Conservation (phyloP, 2,329 filamentous ascomycete genomes). For the Fusarium austroafricanum region DNA sequence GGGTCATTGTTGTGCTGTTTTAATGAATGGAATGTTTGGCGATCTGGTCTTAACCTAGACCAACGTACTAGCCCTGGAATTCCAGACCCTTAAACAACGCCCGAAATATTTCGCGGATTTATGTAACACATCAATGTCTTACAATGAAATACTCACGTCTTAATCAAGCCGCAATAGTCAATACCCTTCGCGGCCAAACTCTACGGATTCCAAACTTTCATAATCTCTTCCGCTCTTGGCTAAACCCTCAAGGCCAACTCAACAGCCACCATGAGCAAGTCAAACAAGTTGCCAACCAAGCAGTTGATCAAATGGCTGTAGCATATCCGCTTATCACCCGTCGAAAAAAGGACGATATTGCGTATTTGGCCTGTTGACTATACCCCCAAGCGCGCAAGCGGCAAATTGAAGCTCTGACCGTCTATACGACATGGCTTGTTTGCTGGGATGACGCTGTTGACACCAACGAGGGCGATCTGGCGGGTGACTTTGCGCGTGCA, state of each 20-base stretch:
- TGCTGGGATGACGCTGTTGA: slow-evolving; percentile 52
- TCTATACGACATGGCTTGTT: slow-evolving; percentile 48
- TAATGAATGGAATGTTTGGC: not conserved
- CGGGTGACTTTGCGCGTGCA: slow-evolving; percentile 42
- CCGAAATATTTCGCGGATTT: not conserved
- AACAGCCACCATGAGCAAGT: slow-evolving; percentile 42
- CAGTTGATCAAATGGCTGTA: slow-evolving; percentile 50
- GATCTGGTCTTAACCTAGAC: slow-evolving; percentile 18
- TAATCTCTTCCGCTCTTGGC: slow-evolving; percentile 44
- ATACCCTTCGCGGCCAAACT: slow-evolving; percentile 45
- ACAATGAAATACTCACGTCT: slow-evolving; percentile 35
- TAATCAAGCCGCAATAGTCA: slow-evolving; percentile 35
- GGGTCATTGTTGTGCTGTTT: not conserved
- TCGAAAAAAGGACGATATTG: slow-evolving; percentile 52
- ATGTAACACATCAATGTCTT: not conserved
- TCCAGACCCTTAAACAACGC: not conserved
- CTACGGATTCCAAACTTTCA: slow-evolving; percentile 46
- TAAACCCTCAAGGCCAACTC: slow-evolving; percentile 15
- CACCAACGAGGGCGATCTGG: slow-evolving; percentile 45
- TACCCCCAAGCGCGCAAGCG: slow-evolving; percentile 40
- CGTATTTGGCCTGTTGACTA: slow-evolving; percentile 32
- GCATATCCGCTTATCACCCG: slow-evolving; percentile 45
- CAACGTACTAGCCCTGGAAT: not conserved
- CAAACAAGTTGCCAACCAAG: slow-evolving; percentile 33
- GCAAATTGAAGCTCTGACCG: slow-evolving; percentile 38